phyloP scores from a whole-genome alignment of 2,329 filamentous ascomycete species.

The Alternaria sp. region DNA sequence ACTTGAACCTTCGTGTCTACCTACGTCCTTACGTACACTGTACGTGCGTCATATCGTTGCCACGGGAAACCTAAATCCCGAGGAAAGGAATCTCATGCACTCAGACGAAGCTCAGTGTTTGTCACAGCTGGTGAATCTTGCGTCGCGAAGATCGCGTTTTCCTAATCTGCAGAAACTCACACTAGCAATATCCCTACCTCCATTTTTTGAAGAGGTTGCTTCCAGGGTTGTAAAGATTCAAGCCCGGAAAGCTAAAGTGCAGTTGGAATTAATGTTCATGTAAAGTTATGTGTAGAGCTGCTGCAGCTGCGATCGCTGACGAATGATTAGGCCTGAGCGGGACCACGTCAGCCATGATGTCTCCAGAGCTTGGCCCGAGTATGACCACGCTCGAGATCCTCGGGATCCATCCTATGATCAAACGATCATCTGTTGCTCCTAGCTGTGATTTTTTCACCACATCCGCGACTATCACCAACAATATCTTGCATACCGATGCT shows the following conservation, averaged over 20 bases:
- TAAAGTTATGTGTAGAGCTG: background rate
- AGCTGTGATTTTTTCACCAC: background rate
- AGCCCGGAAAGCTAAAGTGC: constrained; percentile 5
- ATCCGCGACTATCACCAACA: background rate
- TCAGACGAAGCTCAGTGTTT: constrained; percentile 21
- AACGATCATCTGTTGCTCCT: background rate
- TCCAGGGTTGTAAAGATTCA: constrained; percentile 12
- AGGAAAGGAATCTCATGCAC: constrained; percentile 15
- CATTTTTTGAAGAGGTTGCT: constrained; percentile 14
- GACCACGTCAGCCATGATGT: constrained; percentile 4
- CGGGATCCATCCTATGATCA: constrained; percentile 5
- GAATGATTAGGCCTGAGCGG: constrained; percentile 1
- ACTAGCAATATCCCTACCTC: constrained; percentile 11
- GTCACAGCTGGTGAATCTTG: constrained; percentile 12
- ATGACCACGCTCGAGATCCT: constrained; percentile 14
- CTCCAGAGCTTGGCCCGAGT: constrained; percentile 14
- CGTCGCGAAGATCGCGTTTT: constrained; percentile 9
- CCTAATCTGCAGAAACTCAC: constrained; percentile 12
- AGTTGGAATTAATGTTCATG: constrained; percentile 13
- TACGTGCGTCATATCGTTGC: constrained; percentile 17
- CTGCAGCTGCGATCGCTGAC: background rate
- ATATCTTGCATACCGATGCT: background rate
- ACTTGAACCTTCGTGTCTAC: constrained; percentile 14
- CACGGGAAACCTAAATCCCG: constrained; percentile 5
- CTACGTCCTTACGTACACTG: constrained; percentile 11